Evolutionary conservation across 202 grass and related monocot genomes (phyloP).

Genomic region (Panicum virgatum): DNA sequence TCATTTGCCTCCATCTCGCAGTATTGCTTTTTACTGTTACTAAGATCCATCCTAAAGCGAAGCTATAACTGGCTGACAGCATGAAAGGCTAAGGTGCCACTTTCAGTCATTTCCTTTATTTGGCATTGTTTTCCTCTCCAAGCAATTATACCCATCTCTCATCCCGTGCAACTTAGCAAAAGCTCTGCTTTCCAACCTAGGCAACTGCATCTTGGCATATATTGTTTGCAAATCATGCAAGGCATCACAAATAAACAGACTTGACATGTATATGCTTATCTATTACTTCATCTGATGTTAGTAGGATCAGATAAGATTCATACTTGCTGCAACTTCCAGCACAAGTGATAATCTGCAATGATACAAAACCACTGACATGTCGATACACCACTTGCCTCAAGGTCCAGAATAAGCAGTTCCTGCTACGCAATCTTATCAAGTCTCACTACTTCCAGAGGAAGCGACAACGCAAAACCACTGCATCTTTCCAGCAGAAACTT

Average conservation of each 20-base stretch:
- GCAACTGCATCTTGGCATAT: not conserved
- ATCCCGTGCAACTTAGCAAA: not conserved
- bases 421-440: not conserved
- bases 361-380: constrained; percentile 1
- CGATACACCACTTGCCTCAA: constrained; percentile 21
- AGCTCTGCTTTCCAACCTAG: not conserved
- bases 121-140: not conserved
- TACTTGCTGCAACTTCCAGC: not conserved
- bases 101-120: not conserved
- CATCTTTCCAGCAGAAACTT: not conserved
- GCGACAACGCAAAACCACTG: not conserved
- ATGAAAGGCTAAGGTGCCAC: not conserved
- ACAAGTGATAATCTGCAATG: not conserved
- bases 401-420: not conserved
- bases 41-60: not conserved
- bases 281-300: not conserved
- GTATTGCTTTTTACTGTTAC: not conserved
- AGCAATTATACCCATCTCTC: not conserved
- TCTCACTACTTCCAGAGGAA: not conserved
- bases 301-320: not conserved
- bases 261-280: not conserved
- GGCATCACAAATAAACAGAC: not conserved
- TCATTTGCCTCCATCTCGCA: not conserved
- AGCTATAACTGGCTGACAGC: not conserved
- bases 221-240: not conserved